phyloP scores from a whole-genome alignment of 23 red algal genomes.

The Gracilaria caudata region DNA sequence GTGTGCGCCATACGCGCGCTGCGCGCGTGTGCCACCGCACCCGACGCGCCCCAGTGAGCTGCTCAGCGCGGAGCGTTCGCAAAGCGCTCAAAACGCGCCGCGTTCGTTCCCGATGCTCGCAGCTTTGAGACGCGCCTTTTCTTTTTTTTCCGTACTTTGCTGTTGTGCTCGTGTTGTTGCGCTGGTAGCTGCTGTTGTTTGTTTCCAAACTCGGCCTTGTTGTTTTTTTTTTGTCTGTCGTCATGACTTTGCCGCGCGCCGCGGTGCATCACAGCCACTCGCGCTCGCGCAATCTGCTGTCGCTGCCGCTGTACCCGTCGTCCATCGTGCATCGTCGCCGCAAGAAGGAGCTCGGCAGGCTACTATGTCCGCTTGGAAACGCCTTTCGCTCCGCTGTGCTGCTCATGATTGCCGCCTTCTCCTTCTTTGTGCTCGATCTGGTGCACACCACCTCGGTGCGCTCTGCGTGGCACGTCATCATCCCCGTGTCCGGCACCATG shows the following conservation, averaged over 20 bases:
- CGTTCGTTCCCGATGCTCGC: no score
- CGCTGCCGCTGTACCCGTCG: slow-evolving; percentile 5
- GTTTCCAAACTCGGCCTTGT: background rate
- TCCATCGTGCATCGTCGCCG: background rate
- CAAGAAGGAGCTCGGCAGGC: background rate
- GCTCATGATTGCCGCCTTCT: slow-evolving; percentile 13
- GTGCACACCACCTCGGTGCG: background rate
- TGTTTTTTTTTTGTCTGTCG: background rate
- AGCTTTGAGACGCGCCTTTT: no score
- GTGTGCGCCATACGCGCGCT: background rate
- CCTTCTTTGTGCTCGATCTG: slow-evolving; percentile 12
- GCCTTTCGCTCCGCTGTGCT: background rate
- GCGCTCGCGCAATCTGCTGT: background rate
- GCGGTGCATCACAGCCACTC: slow-evolving; percentile 14
- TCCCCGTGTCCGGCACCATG: background rate
- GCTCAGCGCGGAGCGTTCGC: no score
- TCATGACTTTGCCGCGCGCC: background rate
- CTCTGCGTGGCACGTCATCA: slow-evolving; percentile 1
- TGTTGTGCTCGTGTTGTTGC: background rate
- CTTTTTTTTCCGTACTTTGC: no score
- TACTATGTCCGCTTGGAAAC: background rate
- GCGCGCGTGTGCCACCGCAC: background rate
- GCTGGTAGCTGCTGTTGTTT: background rate
- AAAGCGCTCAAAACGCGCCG: background rate
- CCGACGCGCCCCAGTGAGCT: no score